phyloP scores from a whole-genome alignment of 2,329 filamentous ascomycete genomes.

The Diaporthe aspalathi region DNA sequence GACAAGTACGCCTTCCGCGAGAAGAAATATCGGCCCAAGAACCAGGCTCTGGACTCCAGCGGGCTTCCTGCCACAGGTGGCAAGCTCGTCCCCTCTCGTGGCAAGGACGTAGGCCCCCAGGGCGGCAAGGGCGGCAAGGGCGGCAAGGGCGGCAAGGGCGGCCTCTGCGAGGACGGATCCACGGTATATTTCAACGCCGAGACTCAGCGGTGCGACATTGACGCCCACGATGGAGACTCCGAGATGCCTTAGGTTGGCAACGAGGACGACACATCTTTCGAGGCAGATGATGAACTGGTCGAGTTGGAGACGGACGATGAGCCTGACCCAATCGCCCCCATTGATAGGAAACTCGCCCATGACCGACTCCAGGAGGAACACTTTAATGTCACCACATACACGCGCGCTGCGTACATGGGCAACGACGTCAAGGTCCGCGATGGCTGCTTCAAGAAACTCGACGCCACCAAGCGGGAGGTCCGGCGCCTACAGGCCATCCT shows the following conservation, averaged over 20 bases:
- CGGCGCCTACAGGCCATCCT: background rate
- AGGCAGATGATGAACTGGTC: background rate
- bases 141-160: slow-evolving; percentile 1
- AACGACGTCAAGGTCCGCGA: background rate
- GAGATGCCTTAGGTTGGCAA: slow-evolving; percentile 21
- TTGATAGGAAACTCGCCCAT: background rate
- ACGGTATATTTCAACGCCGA: background rate
- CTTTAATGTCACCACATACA: background rate
- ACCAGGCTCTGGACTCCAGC: background rate
- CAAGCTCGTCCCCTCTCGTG: no score
- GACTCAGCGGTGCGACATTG: background rate
- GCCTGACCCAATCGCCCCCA: background rate
- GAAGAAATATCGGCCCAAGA: background rate
- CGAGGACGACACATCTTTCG: background rate
- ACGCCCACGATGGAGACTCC: slow-evolving; percentile 9
- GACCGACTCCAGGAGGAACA: background rate
- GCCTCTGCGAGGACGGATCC: background rate
- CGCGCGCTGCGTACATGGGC: background rate
- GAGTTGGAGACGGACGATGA: background rate
- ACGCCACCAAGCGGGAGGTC: background rate
- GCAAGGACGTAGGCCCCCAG: no score
- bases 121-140: background rate
- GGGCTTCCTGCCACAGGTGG: background rate
- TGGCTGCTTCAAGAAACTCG: background rate
- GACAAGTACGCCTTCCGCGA: background rate